Conservation (phyloP, 352 stramenopile species). For the Phytophthora pini region DNA sequence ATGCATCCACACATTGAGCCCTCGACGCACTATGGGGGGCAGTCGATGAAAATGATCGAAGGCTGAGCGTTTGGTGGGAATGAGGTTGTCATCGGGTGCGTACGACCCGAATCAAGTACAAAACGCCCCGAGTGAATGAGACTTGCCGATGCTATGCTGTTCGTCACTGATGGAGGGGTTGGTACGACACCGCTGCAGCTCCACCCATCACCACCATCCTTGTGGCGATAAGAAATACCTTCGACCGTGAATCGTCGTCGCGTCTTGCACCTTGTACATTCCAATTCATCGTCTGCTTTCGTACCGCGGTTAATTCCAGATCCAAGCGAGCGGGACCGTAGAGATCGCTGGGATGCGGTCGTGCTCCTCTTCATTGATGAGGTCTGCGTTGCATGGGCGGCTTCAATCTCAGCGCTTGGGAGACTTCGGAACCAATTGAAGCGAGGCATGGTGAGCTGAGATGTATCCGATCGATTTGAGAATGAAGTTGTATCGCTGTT, state of each 20-base stretch:
- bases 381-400: not conserved
- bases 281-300: not conserved
- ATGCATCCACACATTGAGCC: not conserved
- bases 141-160: not conserved
- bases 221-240: conserved; percentile 10
- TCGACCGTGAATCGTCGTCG: conserved; percentile 16
- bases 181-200: conserved; percentile 6
- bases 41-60: conserved; percentile 25
- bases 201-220: conserved; percentile 6
- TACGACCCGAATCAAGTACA: not conserved
- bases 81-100: not conserved
- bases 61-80: not conserved
- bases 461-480: conserved; percentile 4
- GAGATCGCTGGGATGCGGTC: not conserved
- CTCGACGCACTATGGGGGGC: conserved; percentile 4
- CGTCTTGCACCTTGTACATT: conserved; percentile 11
- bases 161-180: not conserved
- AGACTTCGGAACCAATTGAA: conserved; percentile 8
- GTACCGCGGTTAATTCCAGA: not conserved
- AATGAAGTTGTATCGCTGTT: conserved; percentile 11
- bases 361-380: not conserved
- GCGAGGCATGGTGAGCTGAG: conserved; percentile 2
- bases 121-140: not conserved
- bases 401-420: not conserved
- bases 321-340: conserved; percentile 7